A percentile compares a stretch with the other conserved stretches of the same genome.
Evolutionary conservation across 331 rosid genomes (phyloP).

Genomic region (Quercus lobata): DNA sequence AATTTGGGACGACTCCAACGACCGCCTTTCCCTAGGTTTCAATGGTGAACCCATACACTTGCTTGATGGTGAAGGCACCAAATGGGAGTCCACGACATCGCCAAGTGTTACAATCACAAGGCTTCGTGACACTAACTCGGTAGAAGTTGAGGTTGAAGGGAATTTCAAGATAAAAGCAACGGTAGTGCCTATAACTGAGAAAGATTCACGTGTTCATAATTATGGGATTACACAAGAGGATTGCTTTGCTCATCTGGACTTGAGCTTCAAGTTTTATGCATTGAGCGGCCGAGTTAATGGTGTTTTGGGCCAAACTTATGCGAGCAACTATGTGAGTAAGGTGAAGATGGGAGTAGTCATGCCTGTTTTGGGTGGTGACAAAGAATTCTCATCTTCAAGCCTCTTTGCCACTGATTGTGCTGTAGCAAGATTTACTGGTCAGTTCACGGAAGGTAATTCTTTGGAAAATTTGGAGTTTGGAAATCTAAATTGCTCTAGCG

Average conservation of each 20-base stretch:
- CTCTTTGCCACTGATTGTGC: conserved; percentile 33
- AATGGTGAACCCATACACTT: conserved; percentile 18
- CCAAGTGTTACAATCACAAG: not conserved
- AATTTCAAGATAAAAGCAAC: conserved; percentile 28
- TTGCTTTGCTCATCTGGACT: conserved; percentile 42
- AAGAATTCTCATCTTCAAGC: conserved; percentile 29
- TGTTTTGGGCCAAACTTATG: conserved; percentile 38
- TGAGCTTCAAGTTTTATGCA: conserved; percentile 36
- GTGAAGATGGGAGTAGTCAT: conserved; percentile 33
- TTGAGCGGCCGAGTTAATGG: conserved; percentile 30
- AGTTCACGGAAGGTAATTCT: not conserved
- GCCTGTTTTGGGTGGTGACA: conserved; percentile 37
- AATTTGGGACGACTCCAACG: conserved; percentile 24
- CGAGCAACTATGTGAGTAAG: conserved; percentile 18
- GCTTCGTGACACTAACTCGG: not conserved
- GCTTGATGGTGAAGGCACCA: not conserved
- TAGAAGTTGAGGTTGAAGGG: conserved; percentile 30
- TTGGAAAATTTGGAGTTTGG: not conserved
- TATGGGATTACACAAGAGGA: conserved; percentile 32
- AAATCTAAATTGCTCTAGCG: conserved; percentile 19
- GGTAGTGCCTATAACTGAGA: conserved; percentile 33
- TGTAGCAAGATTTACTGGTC: conserved; percentile 24
- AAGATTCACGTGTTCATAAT: conserved; percentile 26
- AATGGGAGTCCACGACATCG: not conserved
- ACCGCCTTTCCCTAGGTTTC: conserved; percentile 29